These are phyloP conservation scores for Colletotrichum karsti DNA, from an alignment of 2,329 filamentous ascomycete species.

Conservation along the genomic window DNA sequence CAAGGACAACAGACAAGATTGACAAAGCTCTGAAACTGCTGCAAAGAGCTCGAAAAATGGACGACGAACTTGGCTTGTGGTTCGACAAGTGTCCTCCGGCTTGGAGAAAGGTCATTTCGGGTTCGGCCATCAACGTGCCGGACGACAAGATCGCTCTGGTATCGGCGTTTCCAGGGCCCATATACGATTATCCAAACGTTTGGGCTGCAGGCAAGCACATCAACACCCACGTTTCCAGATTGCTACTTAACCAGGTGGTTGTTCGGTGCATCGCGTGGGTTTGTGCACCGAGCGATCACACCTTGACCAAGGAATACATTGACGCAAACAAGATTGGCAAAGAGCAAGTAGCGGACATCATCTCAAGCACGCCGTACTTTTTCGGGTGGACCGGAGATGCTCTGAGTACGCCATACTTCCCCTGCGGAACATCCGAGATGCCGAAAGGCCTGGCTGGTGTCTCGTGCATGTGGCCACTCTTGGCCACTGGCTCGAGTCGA, in stretches of 20 bases:
- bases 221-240: slow-evolving; percentile 33
- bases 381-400: slow-evolving; percentile 33
- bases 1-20: slow-evolving; percentile 30
- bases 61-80: slow-evolving; percentile 32
- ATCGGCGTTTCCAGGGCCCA: slow-evolving; percentile 30
- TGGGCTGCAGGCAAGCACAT: slow-evolving; percentile 36
- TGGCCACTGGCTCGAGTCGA: slow-evolving; percentile 32
- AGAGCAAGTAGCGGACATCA: slow-evolving; percentile 32
- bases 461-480: slow-evolving; percentile 33
- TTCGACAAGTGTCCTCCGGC: slow-evolving; percentile 31
- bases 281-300: slow-evolving; percentile 32
- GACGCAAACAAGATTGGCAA: slow-evolving; percentile 30
- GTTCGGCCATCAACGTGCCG: slow-evolving; percentile 25
- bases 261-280: slow-evolving; percentile 34
- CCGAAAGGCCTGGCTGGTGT: slow-evolving; percentile 34
- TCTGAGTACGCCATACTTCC: slow-evolving; percentile 33
- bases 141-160: slow-evolving; percentile 28
- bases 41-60: slow-evolving; percentile 28
- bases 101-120: slow-evolving; percentile 31
- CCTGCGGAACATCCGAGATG: slow-evolving; percentile 33
- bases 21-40: slow-evolving; percentile 33
- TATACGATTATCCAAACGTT: slow-evolving; percentile 33
- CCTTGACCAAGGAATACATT: slow-evolving; percentile 31
- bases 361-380: slow-evolving; percentile 34
- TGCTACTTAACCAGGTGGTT: slow-evolving; percentile 33